Percentiles rank a stretch among this genome's conserved stretches.
These are phyloP conservation scores for Pisolithus tinctorius DNA, from an alignment of 768 basidiomycete species.

Conservation along the genomic window DNA sequence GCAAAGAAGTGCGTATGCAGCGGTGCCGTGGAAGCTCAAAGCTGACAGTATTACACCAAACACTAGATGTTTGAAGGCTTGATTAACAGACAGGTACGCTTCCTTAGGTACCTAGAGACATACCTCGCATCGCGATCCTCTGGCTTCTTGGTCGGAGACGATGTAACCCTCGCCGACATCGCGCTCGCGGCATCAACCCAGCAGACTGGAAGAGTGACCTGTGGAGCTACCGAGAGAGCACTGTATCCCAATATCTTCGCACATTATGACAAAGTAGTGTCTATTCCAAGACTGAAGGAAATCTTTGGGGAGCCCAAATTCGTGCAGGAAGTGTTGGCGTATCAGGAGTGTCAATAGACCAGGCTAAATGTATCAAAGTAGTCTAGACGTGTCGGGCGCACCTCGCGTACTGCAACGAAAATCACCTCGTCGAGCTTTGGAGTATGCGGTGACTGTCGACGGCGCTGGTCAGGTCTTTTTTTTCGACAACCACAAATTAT, in stretches of 20 bases:
- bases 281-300: constrained; percentile 13
- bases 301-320: constrained; percentile 14
- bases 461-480: too few species aligned
- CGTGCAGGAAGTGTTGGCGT: constrained; percentile 11
- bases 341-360: not conserved
- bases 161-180: constrained; percentile 23
- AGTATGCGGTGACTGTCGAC: too few species aligned
- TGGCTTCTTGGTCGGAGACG: constrained; percentile 18
- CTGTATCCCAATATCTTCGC: constrained; percentile 20
- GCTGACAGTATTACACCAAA: not conserved
- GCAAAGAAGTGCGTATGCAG: constrained; percentile 12
- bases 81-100: constrained; percentile 14
- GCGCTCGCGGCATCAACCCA: constrained; percentile 15
- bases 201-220: constrained; percentile 18
- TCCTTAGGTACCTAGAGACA: constrained; percentile 20
- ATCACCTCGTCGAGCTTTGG: too few species aligned
- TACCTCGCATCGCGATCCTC: constrained; percentile 13
- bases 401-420: too few species aligned
- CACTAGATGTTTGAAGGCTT: constrained; percentile 13
- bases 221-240: constrained; percentile 21
- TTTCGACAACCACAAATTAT: too few species aligned
- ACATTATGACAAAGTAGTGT: constrained; percentile 17
- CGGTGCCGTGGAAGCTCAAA: not conserved
- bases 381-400: too few species aligned
- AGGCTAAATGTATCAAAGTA: too few species aligned